These are phyloP conservation scores for Glycine soja DNA, from an alignment of 306 rosid genomes.

Conservation along the genomic window DNA sequence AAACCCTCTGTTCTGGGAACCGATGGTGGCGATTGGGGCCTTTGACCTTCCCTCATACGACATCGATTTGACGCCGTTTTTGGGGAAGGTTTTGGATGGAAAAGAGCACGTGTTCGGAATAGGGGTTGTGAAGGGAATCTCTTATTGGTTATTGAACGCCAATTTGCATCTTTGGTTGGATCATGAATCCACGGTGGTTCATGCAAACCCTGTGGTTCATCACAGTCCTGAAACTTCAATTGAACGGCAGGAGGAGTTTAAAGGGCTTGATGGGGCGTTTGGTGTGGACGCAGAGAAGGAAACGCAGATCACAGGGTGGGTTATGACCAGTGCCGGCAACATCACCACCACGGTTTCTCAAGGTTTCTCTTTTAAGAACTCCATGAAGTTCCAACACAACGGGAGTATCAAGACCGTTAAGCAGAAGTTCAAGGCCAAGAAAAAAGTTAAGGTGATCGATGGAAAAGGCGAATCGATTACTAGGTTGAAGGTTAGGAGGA, in stretches of 20 bases:
- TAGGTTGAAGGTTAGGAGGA: conserved; percentile 44
- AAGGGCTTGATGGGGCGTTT: conserved; percentile 71
- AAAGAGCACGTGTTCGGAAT: conserved; percentile 63
- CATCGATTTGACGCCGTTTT: conserved; percentile 74
- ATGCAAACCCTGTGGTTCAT: conserved; percentile 26
- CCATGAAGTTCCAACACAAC: conserved; percentile 47
- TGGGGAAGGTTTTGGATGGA: conserved; percentile 69
- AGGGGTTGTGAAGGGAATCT: conserved; percentile 69
- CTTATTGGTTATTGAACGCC: conserved; percentile 84
- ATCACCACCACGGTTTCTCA: conserved; percentile 57
- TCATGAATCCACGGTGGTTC: conserved; percentile 48
- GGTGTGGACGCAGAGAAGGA: conserved; percentile 61
- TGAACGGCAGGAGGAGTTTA: conserved; percentile 53
- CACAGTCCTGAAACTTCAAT: conserved; percentile 51
- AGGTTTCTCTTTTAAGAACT: conserved; percentile 52
- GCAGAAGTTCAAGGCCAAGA: conserved; percentile 58
- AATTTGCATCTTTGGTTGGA: conserved; percentile 89
- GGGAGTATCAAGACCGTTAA: conserved; percentile 66
- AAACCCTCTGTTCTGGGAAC: conserved; percentile 84
- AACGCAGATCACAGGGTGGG: conserved; percentile 65
- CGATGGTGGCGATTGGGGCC: conserved; percentile 84
- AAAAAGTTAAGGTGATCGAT: conserved; percentile 45
- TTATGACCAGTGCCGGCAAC: conserved; percentile 70
- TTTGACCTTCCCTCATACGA: conserved; percentile 76
- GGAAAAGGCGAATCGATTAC: conserved; percentile 43